phyloP scores from a whole-genome alignment of 805 yeast genomes.

The Yarrowia deformans region DNA sequence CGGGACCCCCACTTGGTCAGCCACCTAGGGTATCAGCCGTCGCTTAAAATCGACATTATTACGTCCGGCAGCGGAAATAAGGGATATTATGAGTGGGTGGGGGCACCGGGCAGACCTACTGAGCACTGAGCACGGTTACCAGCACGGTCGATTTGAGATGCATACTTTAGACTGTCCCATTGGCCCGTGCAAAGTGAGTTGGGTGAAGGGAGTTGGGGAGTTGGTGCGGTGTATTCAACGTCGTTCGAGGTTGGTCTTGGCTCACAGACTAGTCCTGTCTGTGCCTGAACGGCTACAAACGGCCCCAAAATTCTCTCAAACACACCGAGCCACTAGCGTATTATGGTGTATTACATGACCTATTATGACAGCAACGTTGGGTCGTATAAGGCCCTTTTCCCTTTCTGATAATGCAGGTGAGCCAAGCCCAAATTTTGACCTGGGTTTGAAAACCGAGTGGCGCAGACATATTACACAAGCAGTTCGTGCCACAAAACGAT shows the following conservation, averaged over 20 bases:
- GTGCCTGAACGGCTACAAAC: no score
- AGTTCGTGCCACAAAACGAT: neutral
- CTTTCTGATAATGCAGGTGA: neutral
- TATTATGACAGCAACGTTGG: constrained; percentile 2
- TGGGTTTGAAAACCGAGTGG: neutral
- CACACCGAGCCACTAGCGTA: no score
- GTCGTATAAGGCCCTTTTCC: neutral
- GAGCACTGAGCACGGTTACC: no score
- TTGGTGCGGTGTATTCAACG: no score
- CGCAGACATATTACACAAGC: neutral
- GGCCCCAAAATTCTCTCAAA: no score
- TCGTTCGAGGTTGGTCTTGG: no score
- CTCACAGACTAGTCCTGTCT: no score
- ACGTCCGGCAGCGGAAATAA: neutral
- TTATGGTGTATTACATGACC: neutral
- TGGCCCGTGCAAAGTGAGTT: no score
- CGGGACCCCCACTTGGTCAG: constrained; percentile 8
- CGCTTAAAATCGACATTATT: constrained; percentile 21
- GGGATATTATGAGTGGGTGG: neutral
- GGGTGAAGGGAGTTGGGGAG: no score
- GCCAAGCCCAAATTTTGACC: neutral
- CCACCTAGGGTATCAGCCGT: neutral
- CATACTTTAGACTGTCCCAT: neutral
- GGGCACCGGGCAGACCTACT: no score
- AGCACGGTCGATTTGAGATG: neutral